These are phyloP conservation scores for Bidens hawaiensis DNA, from an alignment of 140 eudicot genomes.

Conservation along the genomic window DNA sequence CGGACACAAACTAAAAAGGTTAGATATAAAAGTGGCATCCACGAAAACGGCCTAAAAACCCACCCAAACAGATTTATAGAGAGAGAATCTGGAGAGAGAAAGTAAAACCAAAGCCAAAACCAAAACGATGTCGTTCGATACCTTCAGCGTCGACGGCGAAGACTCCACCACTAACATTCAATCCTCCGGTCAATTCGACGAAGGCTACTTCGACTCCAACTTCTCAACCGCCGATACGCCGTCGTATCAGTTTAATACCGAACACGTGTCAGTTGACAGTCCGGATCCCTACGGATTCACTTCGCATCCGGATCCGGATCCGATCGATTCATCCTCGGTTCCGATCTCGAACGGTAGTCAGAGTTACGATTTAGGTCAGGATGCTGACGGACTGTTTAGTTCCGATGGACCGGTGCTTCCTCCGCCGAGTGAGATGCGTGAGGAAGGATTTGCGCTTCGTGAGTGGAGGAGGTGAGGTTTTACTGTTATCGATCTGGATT, in stretches of 20 bases:
- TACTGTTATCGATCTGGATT: not conserved
- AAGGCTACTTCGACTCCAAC: conserved; percentile 42
- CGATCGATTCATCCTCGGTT: conserved; percentile 43
- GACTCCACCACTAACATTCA: conserved; percentile 32
- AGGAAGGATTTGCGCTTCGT: conserved; percentile 87
- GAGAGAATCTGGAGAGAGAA: conserved; percentile 21
- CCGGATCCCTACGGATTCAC: conserved; percentile 76
- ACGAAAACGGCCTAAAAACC: conserved; percentile 18
- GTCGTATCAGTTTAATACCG: conserved; percentile 28
- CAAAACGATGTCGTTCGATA: conserved; percentile 44
- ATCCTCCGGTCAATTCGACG: conserved; percentile 43
- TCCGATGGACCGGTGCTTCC: conserved; percentile 94
- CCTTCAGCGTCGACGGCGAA: conserved; percentile 62
- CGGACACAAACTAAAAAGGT: not conserved
- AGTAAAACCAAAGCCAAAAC: conserved; percentile 2
- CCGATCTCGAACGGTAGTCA: conserved; percentile 77
- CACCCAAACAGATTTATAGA: conserved; percentile 1
- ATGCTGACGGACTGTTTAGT: conserved; percentile 60
- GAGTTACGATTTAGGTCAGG: conserved; percentile 41
- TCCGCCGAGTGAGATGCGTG: conserved; percentile 83
- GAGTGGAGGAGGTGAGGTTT: conserved; percentile 83
- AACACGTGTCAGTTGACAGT: conserved; percentile 40
- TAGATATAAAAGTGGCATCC: conserved; percentile 16
- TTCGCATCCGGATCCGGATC: conserved; percentile 39
- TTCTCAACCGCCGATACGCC: conserved; percentile 38